Evolutionary conservation across 768 basidiomycete species (phyloP), one percentile per base, ranked within the genome.

Genomic region (Pleurotus cornucopiae): DNA sequence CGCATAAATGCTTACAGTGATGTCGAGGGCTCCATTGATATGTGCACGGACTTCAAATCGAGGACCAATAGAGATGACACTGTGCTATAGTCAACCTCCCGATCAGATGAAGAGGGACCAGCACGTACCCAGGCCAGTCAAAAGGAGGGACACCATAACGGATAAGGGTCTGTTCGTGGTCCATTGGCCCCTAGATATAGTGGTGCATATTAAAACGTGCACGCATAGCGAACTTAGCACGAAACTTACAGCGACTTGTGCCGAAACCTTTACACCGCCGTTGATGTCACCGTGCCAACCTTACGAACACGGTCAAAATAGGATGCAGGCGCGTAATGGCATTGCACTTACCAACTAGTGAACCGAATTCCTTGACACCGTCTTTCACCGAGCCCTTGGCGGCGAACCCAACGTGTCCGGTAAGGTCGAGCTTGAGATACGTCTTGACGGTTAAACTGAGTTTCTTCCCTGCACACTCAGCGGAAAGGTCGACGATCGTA

Each of bases 401-500:
- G 39, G 51, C 51, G 51, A 53, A 53, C 1, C 51, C 51, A 41
- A 53, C 51, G 18, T 53, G 51, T 3, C 51, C 51, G 7, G 34
- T 40, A 4, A 53, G 16, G 18, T 53, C 37, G n/a, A 53, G 37
- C 13, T 53, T 53, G 37, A 53, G 21, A n/a, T 53, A 53, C 5
- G 51, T 53, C 14, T 39, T 25, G 2, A 53, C 18, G 5, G 39
- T 53, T 6, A 53, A 38, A 20, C 21, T 21, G 5, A 23, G 39
- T 25, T 53, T 53, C 51, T 53, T 53, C 1, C 51, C 51, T 12
- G 51, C 51, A 18, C 51, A 53, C 20, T 53, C 51, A 16, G 51
- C 51, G 6, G 34, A 37, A 1, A 53, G 18, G 23, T 53, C 51
- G 16, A 53, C 38, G 11, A 53, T 53, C 16, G 14, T 25, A 3